Base-by-base conservation (phyloP, 2,329 filamentous ascomycete species). In the Ophidiomyces ophidiicola region DNA sequence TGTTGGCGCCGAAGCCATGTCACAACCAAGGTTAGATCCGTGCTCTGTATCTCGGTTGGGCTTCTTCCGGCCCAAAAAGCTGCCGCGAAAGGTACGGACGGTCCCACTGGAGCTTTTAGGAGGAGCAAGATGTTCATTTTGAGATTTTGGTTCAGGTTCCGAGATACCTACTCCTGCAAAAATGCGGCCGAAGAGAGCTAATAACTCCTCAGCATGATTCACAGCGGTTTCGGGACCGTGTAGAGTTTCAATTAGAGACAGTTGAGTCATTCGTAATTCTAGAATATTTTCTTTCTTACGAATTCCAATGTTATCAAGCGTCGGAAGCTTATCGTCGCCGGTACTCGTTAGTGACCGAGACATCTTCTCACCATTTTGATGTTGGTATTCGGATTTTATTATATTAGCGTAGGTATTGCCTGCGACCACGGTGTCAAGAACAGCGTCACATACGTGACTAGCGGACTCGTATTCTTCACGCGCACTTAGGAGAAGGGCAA, bases 201-300 rank as follows among this genome's bases (percentile, higher is more conserved):
- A 65, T 26, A 98, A 68, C 58, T 94, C 86, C 47, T 84, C 77
- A 54, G 82, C 87, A 44, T 82, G 79, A 54, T 94, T 94, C 36
- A 96, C 83, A 12, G 90, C 88, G 41, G 80, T 75, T 42, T 84
- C 79, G 0, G 86, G 77, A 1, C 86, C 86, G 55, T 94, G 86
- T 3, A 84, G 65, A 11, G 90, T 65, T 59, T 96, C 88, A 3
- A 90, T 61, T 14, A 98, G 71, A 3, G 82, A 73, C 44, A 98
- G 68, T 53, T 96, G 87, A 7, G 88, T 94, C 75, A 96, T 93
- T 59, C 93, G 93, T 45, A 94, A 78, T 58, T 96, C 83, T n/a
- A 98, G 63, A 29, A 98, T 79, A 34, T 76, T 74, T 57, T 87
- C 83, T 54, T 86, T 92, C 55, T 96, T 87, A 18, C 77, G 75